Base-by-base conservation (phyloP, 352 stramenopile species). In the Phytophthora fragariaefolia region DNA sequence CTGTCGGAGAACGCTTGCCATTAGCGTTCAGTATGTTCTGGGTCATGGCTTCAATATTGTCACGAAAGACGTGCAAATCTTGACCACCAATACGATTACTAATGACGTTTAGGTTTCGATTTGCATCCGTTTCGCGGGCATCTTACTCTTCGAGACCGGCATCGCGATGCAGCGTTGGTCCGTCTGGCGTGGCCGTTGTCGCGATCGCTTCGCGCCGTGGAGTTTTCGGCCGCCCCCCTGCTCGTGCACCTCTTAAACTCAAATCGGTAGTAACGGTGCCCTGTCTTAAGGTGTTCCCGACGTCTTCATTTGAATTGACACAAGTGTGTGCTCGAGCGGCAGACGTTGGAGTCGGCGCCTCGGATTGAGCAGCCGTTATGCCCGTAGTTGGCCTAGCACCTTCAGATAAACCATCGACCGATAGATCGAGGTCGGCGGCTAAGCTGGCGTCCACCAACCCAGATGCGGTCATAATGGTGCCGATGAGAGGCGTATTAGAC, bases 61-160 rank as follows among this genome's bases (percentile, higher is more conserved):
- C 51, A 3, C 51, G 50, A 3, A 48, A 36, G 2, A 58, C 51
- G 12, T 34, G 51, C 4, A 58, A 7, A 23, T 58, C 51, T 15
- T 58, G 32, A 2, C 51, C 51, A 3, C 51, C 51, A 6, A 58
- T n/a, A 0, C 51, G 28, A n/a, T 58, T 48, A 17, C 51, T 58
- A 1, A 2, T 23, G 13, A 49, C 10, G 23, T 38, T 22, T 1
- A 58, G 18, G 8, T 17, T 23, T 23, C 20, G 12, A 15, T 58
- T 36, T 30, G 34, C 51, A 1, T 48, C 32, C 0, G 10, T 4
- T 32, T 58, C 51, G 17, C 51, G 32, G 15, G 51, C 20, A 12
- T 58, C 51, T 7, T 5, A 10, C 2, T 15, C 15, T 5, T 36
- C 51, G 2, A 4, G 10, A 4, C 9, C 3, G 2, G 51, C 22